Evolutionary conservation across 2,329 filamentous ascomycete species (phyloP), one percentile per base, ranked within the genome.

Genomic region (Penicillium verrucosum): DNA sequence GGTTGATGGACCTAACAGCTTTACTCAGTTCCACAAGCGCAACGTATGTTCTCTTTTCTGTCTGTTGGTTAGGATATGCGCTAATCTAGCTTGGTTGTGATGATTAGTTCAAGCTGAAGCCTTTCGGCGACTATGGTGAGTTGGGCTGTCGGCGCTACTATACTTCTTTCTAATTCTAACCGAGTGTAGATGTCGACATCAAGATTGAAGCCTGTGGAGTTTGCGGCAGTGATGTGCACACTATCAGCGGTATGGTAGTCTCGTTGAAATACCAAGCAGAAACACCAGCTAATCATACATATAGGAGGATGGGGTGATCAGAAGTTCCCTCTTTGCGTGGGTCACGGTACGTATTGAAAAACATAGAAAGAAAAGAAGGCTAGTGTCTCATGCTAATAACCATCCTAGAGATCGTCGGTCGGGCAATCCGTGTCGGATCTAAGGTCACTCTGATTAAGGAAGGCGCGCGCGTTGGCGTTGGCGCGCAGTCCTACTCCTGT

Each of bases 171-270:
- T 27, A 9, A 46, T 12, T 51, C 56, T 51, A 42, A 60, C 43
- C 14, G 25, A 34, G 8, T 45, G 43, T 46, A 72, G 91, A 96
- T 71, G 85, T 96, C 67, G 91, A 96, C 72, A 85, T 96, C 76
- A 89, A 92, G 80, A 88, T 96, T 68, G 86, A 92, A 64, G 87
- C 84, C 70, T 93, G 89, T 69, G 89, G 90, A 69, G 81, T 91
- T 51, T 91, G 88, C 72, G 85, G 87, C 64, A 88, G 84, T 64
- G 88, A 91, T 69, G 78, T 89, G 46, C 88, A 89, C 76, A 89
- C 85, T 58, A 82, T 90, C 70, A 85, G 74, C 67, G 74, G 72
- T 67, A 67, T 36, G 64, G 4, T 16, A 4, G 21, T 18, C 11
- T 7, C 5, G 6, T 25, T 16, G 12, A 16, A 32, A 4, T 12